Evolutionary conservation across 345 rosid genomes (phyloP).

Genomic region (Adansonia digitata): DNA sequence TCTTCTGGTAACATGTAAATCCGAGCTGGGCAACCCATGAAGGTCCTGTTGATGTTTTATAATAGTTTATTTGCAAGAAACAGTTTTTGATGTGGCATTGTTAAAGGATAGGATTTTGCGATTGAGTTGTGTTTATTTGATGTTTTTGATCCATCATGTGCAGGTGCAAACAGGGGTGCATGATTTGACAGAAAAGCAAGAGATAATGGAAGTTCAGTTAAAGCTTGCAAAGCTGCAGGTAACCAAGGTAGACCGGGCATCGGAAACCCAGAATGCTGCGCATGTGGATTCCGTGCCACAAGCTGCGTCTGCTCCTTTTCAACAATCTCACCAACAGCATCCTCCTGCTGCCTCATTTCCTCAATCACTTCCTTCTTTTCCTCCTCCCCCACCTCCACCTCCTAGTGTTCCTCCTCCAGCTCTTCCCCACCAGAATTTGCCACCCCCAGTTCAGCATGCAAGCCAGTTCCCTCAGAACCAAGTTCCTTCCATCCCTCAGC

Average conservation of each 20-base stretch:
- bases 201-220: conserved; percentile 57
- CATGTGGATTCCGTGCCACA: conserved; percentile 38
- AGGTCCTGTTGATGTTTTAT: not conserved
- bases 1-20: not conserved
- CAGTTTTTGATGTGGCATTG: not conserved
- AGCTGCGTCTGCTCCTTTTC: conserved; percentile 45
- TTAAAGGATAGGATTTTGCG: not conserved
- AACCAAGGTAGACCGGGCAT: conserved; percentile 41
- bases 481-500: conserved; percentile 48
- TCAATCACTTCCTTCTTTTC: conserved; percentile 30
- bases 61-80: not conserved
- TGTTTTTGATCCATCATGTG: conserved; percentile 11
- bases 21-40: not conserved
- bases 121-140: not conserved
- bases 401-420: conserved; percentile 24
- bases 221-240: conserved; percentile 59
- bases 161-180: conserved; percentile 78
- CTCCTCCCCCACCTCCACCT: conserved; percentile 31
- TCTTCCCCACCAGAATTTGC: conserved; percentile 42
- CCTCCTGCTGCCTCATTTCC: conserved; percentile 33
- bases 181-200: conserved; percentile 73
- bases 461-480: conserved; percentile 54
- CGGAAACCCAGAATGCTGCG: conserved; percentile 37
- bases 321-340: conserved; percentile 47
- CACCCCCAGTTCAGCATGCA: conserved; percentile 45